These are phyloP conservation scores for Halenospora varia DNA, from an alignment of 495 filamentous ascomycete genomes.

Conservation along the genomic window DNA sequence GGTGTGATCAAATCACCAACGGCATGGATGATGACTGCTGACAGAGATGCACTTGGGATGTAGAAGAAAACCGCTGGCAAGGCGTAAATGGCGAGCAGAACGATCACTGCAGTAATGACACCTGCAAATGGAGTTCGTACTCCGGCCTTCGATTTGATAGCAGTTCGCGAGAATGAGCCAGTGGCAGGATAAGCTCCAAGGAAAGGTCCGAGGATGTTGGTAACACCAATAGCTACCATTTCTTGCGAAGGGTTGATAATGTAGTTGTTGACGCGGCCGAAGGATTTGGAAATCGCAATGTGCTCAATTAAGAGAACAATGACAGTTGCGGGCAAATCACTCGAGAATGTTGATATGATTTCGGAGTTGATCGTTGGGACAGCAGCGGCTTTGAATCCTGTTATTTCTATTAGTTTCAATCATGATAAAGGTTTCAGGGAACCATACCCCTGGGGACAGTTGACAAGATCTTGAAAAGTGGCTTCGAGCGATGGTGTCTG, in stretches of 20 bases:
- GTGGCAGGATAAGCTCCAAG: constrained; percentile 93
- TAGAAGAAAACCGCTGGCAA: constrained; percentile 91
- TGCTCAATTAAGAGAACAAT: constrained; percentile 96
- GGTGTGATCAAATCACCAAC: constrained; percentile 94
- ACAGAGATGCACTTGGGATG: constrained; percentile 80
- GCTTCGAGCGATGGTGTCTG: constrained; percentile 44
- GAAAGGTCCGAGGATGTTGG: constrained; percentile 90
- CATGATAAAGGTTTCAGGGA: no score
- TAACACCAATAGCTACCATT: constrained; percentile 89
- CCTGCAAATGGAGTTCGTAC: constrained; percentile 92
- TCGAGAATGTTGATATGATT: constrained; percentile 51
- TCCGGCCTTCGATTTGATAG: constrained; percentile 97
- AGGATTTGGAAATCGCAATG: constrained; percentile 97
- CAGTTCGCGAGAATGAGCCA: constrained; percentile 94
- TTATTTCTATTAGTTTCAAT: constrained; percentile 4
- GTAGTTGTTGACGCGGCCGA: constrained; percentile 95
- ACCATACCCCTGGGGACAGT: constrained; percentile 37
- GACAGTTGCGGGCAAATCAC: constrained; percentile 67
- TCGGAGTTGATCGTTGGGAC: constrained; percentile 61
- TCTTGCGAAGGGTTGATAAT: constrained; percentile 97
- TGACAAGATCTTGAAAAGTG: constrained; percentile 66
- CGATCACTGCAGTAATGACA: constrained; percentile 82
- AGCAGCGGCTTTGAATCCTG: constrained; percentile 67
- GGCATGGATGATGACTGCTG: constrained; percentile 96
- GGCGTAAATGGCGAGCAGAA: constrained; percentile 93